Conservation (phyloP, 768 basidiomycete species). For the Phaffia australis region DNA sequence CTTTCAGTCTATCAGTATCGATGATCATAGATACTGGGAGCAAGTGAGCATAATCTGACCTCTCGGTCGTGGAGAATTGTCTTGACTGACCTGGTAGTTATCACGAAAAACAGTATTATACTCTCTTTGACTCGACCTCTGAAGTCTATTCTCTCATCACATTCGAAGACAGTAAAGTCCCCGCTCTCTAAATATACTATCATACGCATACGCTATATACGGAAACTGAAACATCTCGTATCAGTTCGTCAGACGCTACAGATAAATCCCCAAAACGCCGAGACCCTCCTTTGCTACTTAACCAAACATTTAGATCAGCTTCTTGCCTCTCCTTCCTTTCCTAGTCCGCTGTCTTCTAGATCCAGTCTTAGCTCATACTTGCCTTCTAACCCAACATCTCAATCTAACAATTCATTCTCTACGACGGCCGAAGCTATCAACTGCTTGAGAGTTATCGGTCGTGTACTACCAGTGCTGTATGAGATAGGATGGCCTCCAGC, state of each 20-base stretch:
- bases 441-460: conserved; percentile 77
- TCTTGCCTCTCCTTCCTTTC: conserved; percentile 32
- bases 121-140: conserved; percentile 76
- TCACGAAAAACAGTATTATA: conserved; percentile 51
- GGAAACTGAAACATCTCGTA: neutral
- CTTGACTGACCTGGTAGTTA: conserved; percentile 3
- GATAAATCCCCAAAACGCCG: conserved; percentile 75
- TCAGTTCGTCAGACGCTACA: conserved; percentile 69
- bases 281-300: conserved; percentile 64
- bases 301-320: conserved; percentile 39
- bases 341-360: conserved; percentile 13
- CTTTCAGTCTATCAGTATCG: conserved; percentile 3
- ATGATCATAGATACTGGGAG: conserved; percentile 70
- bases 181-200: conserved; percentile 10
- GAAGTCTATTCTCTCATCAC: conserved; percentile 85
- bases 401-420: conserved; percentile 34
- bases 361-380: conserved; percentile 10
- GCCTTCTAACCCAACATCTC: neutral
- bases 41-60: conserved; percentile 48
- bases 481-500: conserved; percentile 32
- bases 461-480: conserved; percentile 82
- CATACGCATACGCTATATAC: neutral
- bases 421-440: conserved; percentile 75
- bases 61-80: neutral
- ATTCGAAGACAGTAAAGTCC: conserved; percentile 63